A percentile compares a stretch with the other conserved stretches of the same genome.
phyloP scores from a whole-genome alignment of 192 early-diverging fungal species.

The Backusella circina region DNA sequence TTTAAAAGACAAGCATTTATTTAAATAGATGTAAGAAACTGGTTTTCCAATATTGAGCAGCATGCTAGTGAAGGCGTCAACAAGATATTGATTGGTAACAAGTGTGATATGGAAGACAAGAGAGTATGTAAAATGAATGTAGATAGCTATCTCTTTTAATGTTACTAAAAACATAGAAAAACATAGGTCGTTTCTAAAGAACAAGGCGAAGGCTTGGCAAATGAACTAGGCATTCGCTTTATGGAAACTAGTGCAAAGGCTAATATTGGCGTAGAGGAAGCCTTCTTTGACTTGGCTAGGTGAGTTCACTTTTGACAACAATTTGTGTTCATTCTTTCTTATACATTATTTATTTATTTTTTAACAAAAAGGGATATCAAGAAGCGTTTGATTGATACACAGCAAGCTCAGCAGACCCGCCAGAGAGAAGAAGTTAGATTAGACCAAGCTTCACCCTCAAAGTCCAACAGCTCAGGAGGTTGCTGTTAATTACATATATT shows the following conservation, averaged over 20 bases:
- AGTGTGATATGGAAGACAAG: conserved; percentile 97
- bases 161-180: not conserved
- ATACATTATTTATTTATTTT: not conserved
- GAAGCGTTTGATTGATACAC: conserved; percentile 93
- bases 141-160: not conserved
- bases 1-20: not conserved
- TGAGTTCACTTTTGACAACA: conserved; percentile 21
- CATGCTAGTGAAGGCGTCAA: conserved; percentile 98
- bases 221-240: conserved; percentile 94
- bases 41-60: conserved; percentile 99
- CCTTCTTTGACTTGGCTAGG: conserved; percentile 94
- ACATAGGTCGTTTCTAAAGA: conserved; percentile 87
- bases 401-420: conserved; percentile 42
- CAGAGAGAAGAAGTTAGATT: conserved; percentile 31
- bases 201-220: conserved; percentile 92
- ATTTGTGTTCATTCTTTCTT: not conserved
- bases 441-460: conserved; percentile 16
- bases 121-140: conserved; percentile 50
- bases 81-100: conserved; percentile 99
- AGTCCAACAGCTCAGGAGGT: not conserved
- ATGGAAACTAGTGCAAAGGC: conserved; percentile 98
- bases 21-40: conserved; percentile 89
- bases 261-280: conserved; percentile 96
- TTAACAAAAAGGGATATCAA: conserved; percentile 83
- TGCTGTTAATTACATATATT: conserved; percentile 21